Conservation (phyloP, 768 basidiomycete genomes). For the Termitomyces sp. region DNA sequence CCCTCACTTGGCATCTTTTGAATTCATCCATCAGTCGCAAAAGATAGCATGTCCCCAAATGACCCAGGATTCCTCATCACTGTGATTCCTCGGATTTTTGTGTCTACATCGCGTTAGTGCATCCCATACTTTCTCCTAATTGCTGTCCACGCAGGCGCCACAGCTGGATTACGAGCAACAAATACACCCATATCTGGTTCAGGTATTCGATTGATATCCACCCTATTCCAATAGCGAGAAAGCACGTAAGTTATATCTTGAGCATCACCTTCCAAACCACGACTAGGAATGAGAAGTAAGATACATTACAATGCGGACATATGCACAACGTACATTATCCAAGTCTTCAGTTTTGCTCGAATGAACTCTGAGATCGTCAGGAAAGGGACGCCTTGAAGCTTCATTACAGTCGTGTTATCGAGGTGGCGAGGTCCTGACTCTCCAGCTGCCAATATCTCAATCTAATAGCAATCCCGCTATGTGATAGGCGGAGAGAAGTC, state of each 20-base stretch:
- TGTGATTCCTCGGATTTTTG: neutral
- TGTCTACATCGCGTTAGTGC: conserved; percentile 21
- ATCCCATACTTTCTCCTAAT: conserved; percentile 73
- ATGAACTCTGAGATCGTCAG: conserved; percentile 84
- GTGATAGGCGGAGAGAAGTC: neutral
- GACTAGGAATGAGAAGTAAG: conserved; percentile 38
- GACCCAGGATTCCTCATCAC: neutral
- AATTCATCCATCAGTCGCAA: neutral
- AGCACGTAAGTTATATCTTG: conserved; percentile 73
- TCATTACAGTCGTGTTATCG: conserved; percentile 64
- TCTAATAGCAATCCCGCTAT: conserved; percentile 35
- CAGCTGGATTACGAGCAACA: conserved; percentile 54
- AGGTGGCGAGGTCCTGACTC: conserved; percentile 77
- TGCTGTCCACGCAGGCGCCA: conserved; percentile 69
- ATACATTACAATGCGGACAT: conserved; percentile 10
- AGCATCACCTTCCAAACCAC: conserved; percentile 68
- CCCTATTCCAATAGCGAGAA: conserved; percentile 72
- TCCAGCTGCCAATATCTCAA: conserved; percentile 80
- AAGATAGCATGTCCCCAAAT: neutral
- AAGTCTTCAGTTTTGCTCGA: conserved; percentile 78
- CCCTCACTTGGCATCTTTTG: conserved; percentile 7
- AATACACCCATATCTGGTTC: conserved; percentile 85
- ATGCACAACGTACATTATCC: conserved; percentile 62
- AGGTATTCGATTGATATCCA: conserved; percentile 83
- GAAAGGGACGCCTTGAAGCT: conserved; percentile 71